Conservation (phyloP, 2,329 filamentous ascomycete species). For the Lecanicillium sp. region DNA sequence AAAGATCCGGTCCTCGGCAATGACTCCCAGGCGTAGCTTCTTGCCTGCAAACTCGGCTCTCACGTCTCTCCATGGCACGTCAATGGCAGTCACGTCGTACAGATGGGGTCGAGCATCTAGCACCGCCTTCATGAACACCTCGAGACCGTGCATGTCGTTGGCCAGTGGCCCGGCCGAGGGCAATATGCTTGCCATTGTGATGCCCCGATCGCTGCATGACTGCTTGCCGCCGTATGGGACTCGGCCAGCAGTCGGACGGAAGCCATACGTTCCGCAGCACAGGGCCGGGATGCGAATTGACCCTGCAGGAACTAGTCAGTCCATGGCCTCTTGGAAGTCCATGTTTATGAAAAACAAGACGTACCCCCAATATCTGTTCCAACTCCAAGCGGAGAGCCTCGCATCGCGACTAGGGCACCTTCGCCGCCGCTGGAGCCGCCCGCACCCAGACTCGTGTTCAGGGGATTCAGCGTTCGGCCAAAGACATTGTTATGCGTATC, state of each 20-base stretch:
- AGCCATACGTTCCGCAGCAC: constrained; percentile 47
- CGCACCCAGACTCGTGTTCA: constrained; percentile 45
- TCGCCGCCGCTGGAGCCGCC: constrained; percentile 57
- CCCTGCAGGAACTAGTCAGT: constrained; percentile 22
- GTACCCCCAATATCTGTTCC: constrained; percentile 45
- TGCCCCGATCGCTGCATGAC: neutral
- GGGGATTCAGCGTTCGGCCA: constrained; percentile 49
- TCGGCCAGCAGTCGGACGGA: constrained; percentile 47
- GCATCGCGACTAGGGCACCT: constrained; percentile 47
- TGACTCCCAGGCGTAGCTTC: constrained; percentile 36
- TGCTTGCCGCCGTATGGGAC: constrained; percentile 32
- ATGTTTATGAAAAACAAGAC: neutral
- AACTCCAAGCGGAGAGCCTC: constrained; percentile 46
- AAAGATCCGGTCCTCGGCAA: constrained; percentile 36
- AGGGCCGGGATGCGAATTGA: constrained; percentile 43
- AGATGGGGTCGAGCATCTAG: constrained; percentile 31
- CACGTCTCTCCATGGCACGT: constrained; percentile 35
- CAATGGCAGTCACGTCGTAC: constrained; percentile 31
- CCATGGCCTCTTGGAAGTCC: too few relatives aligned
- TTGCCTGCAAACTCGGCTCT: constrained; percentile 9
- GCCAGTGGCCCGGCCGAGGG: constrained; percentile 35
- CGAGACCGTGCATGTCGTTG: constrained; percentile 28
- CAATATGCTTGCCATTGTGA: constrained; percentile 18
- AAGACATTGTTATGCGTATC: constrained; percentile 40
- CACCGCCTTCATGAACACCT: constrained; percentile 31